These are phyloP conservation scores for Carex pumila DNA, from an alignment of 176 grass and related monocot species.

Conservation along the genomic window DNA sequence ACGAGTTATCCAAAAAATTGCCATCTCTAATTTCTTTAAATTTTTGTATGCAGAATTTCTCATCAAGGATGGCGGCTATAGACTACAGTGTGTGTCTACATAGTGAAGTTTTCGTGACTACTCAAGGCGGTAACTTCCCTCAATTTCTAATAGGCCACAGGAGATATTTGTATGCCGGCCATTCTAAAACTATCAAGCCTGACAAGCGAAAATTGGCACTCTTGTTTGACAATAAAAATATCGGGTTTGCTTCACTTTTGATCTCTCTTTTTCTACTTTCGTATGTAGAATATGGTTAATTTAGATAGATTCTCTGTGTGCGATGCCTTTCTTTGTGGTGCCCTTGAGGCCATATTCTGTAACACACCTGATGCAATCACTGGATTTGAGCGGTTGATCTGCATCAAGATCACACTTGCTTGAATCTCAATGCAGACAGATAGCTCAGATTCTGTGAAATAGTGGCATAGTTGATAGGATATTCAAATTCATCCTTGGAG, in stretches of 20 bases:
- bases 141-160: constrained; percentile 91
- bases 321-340: not conserved
- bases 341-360: not conserved
- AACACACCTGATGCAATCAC: not conserved
- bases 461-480: not conserved
- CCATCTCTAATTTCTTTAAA: not conserved
- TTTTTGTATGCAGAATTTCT: constrained; percentile 61
- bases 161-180: constrained; percentile 81
- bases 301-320: not conserved
- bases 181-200: constrained; percentile 95
- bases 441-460: not conserved
- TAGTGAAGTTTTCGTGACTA: constrained; percentile 91
- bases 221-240: constrained; percentile 75
- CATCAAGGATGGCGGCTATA: constrained; percentile 95
- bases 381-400: not conserved
- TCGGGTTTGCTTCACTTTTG: constrained; percentile 50
- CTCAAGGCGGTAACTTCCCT: constrained; percentile 97
- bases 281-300: not conserved
- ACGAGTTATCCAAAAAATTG: not conserved
- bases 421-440: not conserved
- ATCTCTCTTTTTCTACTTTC: not conserved
- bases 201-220: constrained; percentile 94
- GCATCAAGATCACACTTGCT: not conserved
- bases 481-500: not conserved
- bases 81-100: constrained; percentile 91